Evolutionary conservation across 306 rosid species (phyloP), one percentile per base, ranked within the genome.

Genomic region (Lagenaria siceraria): DNA sequence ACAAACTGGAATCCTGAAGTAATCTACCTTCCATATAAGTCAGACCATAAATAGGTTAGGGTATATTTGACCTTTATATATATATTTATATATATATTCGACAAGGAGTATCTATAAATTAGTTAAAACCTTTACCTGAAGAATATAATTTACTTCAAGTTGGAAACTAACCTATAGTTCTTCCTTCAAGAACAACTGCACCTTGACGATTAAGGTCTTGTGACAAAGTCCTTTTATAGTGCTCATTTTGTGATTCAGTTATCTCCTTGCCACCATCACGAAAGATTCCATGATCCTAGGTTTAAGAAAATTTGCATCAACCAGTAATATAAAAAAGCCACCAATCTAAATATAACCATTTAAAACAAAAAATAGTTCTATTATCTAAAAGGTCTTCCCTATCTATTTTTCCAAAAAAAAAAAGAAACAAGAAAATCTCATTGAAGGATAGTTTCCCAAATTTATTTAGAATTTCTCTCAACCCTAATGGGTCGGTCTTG

Each of bases 131-230:
- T 70, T 43, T 70, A 25, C 60, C 46, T 62, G 24, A 69, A 48
- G 54, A 68, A 61, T 31, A 75, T 7, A 55, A 35, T 51, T 70
- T 71, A 78, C 56, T 40, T 43, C 76, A 82, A 58, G 81, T 80
- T 70, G 74, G 78, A 84, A 78, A 61, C 85, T 77, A 82, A 92
- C 99, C 97, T 59, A 88, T 73, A 58, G 88, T 85, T 88, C 90
- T 90, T 80, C 99, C 99, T 87, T 90, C 96, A 51, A 95, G 99
- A 87, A 95, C 99, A 75, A 95, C 99, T 68, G 89, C 97, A 54
- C 99, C 96, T 86, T 95, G 99, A 63, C 97, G 88, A 79, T 95
- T 95, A 86, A 95, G 97, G 86, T 95, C 99, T 89, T 90, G 96
- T 59, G 88, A 92, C 84, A 95, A 81, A 63, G 96, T 95, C 85